Evolutionary conservation across 2,329 filamentous ascomycete genomes (phyloP).

Genomic region (Ciborinia camelliae): DNA sequence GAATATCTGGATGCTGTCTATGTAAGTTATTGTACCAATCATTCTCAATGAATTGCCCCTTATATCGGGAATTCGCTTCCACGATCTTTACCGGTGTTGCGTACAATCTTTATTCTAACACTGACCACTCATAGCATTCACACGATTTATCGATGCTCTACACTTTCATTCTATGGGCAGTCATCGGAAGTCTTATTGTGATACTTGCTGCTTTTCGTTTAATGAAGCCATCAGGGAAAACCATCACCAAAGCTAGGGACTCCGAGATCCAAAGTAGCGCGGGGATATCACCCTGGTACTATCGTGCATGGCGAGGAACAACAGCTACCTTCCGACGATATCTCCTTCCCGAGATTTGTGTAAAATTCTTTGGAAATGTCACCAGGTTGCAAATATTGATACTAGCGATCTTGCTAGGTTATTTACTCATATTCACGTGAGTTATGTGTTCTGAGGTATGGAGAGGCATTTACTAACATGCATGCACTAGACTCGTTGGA

Average conservation of each 20-base stretch:
- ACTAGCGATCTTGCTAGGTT: constrained; percentile 54
- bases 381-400: constrained; percentile 66
- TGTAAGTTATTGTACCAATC: constrained; percentile 6
- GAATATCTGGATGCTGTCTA: constrained; percentile 56
- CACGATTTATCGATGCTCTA: constrained; percentile 55
- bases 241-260: constrained; percentile 30
- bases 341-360: constrained; percentile 58
- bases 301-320: constrained; percentile 27
- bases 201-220: constrained; percentile 40
- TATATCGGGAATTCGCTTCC: not conserved
- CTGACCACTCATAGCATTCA: constrained; percentile 33
- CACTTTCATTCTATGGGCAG: constrained; percentile 54
- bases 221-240: constrained; percentile 27
- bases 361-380: constrained; percentile 61
- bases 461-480: not conserved
- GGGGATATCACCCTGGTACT: constrained; percentile 25
- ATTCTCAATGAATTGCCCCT: too few relatives aligned
- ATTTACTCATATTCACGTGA: constrained; percentile 63
- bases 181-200: constrained; percentile 47
- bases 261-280: not conserved
- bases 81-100: not conserved
- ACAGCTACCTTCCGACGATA: constrained; percentile 37
- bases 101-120: not conserved
- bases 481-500: constrained; percentile 50
- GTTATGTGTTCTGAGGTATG: constrained; percentile 22